Conservation (phyloP, 306 rosid species). For the Cajanus cajan region DNA sequence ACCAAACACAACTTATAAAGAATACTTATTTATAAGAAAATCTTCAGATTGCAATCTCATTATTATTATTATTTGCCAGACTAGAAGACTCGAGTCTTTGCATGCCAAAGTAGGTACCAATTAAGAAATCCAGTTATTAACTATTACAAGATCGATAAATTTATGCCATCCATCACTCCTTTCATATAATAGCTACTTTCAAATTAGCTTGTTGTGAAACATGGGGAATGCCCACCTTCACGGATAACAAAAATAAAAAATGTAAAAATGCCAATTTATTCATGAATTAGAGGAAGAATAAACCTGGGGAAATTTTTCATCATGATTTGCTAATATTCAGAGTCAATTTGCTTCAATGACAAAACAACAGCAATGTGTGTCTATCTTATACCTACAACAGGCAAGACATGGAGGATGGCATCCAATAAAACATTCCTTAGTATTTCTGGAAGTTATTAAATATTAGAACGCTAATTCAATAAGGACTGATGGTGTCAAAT, state of each 20-base stretch:
- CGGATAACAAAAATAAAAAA: not conserved
- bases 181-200: not conserved
- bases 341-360: constrained; percentile 19
- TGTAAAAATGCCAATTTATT: not conserved
- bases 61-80: not conserved
- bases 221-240: not conserved
- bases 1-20: not conserved
- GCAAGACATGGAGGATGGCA: not conserved
- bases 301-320: not conserved
- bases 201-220: not conserved
- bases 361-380: not conserved
- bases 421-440: constrained; percentile 18
- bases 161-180: constrained; percentile 2
- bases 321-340: constrained; percentile 25
- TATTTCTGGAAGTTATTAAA: constrained; percentile 5
- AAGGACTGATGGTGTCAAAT: not conserved
- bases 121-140: not conserved
- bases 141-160: not conserved
- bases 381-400: constrained; percentile 9
- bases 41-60: not conserved
- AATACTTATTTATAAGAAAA: not conserved
- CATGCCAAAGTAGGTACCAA: not conserved
- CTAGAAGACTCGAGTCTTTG: not conserved
- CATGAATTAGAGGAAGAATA: constrained; percentile 19
- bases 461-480: not conserved